Base-by-base conservation (phyloP, 2,329 filamentous ascomycete genomes). In the Didymella exigua region DNA sequence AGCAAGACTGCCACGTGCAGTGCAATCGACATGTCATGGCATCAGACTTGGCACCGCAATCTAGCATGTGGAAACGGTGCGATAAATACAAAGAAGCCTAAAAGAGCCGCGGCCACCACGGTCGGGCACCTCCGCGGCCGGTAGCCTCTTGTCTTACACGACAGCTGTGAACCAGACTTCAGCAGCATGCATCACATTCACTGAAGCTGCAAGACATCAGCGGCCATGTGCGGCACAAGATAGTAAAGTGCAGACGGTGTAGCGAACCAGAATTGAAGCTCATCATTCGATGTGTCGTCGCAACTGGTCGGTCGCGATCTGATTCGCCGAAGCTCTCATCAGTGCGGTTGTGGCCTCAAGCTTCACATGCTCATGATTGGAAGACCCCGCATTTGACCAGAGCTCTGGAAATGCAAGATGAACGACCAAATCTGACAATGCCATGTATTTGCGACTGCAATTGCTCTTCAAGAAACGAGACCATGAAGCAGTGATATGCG, bases 331-430 rank as follows among this genome's bases (percentile, higher is more conserved):
- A 62, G 54, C 56, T 60, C 30, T 43, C 36, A 11, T 29, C 38
- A 51, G 43, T 55, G 52, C 56, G 53, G 47, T 23, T 59, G 52
- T 40, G 55, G 58, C 53, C 57, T 41, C 49, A 46, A 66, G 62
- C 63, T 66, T 66, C 65, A 65, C 64, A 63, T 63, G 60, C 37
- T 36, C 59, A 58, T 48, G 19, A 52, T 51, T 57, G 43, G 51
- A 47, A 46, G 41, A 67, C 67, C 67, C 67, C 66, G 67, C 67
- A 69, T 59, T 51, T 34, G 42, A 47, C 47, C 41, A 42, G 14
- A 42, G 44, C 41, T 45, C 23, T 36, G 40, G 43, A 23, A 37
- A 21, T 36, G 19, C 33, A 30, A 30, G 40, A 19, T 54, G 29
- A 19, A 50, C 36, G 23, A 46, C 24, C 36, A 42, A 36, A 36